Evolutionary conservation across 768 basidiomycete species (phyloP).

Genomic region (Xanthoconium stramineum): DNA sequence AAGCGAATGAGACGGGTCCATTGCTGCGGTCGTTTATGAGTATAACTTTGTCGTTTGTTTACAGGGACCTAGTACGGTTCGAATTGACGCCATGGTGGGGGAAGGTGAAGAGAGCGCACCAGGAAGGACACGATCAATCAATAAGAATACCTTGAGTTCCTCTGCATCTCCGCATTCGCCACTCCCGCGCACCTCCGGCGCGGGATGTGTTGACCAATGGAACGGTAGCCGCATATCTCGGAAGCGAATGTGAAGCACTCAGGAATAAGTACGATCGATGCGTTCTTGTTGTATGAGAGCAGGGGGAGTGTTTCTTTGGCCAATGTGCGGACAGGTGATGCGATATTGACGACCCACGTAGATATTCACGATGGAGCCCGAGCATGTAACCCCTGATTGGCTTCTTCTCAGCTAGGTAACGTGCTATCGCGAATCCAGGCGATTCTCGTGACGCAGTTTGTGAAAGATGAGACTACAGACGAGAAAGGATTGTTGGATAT

Average conservation of each 20-base stretch:
- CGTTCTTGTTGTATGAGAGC: constrained; percentile 25
- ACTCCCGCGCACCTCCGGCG: not conserved
- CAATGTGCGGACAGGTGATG: not conserved
- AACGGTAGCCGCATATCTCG: constrained; percentile 11
- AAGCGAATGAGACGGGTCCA: constrained; percentile 85
- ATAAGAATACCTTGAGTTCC: too few species aligned
- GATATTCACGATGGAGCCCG: constrained; percentile 39
- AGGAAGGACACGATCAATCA: constrained; percentile 1
- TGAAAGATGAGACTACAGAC: constrained; percentile 29
- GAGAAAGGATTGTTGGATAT: not conserved
- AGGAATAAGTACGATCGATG: constrained; percentile 28
- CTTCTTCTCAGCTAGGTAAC: not conserved
- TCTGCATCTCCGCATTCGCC: constrained; percentile 9
- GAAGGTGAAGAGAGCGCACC: not conserved
- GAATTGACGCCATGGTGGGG: constrained; percentile 53
- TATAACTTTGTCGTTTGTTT: not conserved
- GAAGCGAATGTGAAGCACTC: constrained; percentile 10
- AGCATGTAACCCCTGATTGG: constrained; percentile 15
- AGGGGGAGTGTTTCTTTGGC: constrained; percentile 14
- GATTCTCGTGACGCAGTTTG: constrained; percentile 36
- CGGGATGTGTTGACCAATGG: not conserved
- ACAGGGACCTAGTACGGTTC: constrained; percentile 43
- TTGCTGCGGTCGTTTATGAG: constrained; percentile 16
- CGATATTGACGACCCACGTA: constrained; percentile 7
- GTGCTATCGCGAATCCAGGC: constrained; percentile 21